These are phyloP conservation scores for Pelargonium australe DNA, from an alignment of 441 rosid genomes.

Conservation along the genomic window DNA sequence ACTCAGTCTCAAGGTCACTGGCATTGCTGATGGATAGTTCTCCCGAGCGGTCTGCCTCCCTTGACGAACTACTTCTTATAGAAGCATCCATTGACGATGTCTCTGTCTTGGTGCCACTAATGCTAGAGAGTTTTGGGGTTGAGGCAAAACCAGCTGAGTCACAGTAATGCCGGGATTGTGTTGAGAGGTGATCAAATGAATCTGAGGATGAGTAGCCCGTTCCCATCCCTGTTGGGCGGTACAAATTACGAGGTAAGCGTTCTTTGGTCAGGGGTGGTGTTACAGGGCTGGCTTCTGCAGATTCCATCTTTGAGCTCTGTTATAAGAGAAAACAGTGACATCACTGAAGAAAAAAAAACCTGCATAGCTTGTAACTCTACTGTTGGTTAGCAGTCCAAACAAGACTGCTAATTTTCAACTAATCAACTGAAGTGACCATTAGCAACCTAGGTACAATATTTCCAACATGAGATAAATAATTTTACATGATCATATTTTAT, in stretches of 20 bases:
- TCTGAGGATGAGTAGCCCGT: slow-evolving; percentile 82
- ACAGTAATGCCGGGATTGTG: slow-evolving; percentile 52
- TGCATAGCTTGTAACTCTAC: not conserved
- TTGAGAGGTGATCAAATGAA: slow-evolving; percentile 67
- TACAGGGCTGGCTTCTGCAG: slow-evolving; percentile 69
- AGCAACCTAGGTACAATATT: no score
- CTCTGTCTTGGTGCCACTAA: slow-evolving; percentile 85
- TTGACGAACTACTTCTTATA: slow-evolving; percentile 85
- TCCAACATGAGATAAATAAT: no score
- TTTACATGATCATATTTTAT: no score
- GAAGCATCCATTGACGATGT: slow-evolving; percentile 88
- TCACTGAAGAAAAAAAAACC: not conserved
- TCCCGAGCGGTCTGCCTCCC: slow-evolving; percentile 86
- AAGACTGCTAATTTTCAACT: no score
- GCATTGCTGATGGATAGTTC: slow-evolving; percentile 88
- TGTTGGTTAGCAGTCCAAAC: no score
- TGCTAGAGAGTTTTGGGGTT: slow-evolving; percentile 83
- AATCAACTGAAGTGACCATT: no score
- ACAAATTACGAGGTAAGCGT: slow-evolving; percentile 63
- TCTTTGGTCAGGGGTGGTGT: slow-evolving; percentile 83
- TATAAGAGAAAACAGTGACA: slow-evolving; percentile 9
- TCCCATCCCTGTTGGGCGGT: slow-evolving; percentile 62
- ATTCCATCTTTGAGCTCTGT: slow-evolving; percentile 73
- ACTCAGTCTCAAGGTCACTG: slow-evolving; percentile 78
- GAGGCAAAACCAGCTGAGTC: slow-evolving; percentile 64